Percentiles rank a stretch among this genome's conserved stretches.
These are phyloP conservation scores for Colletotrichum sp. DNA, from an alignment of 2,329 filamentous ascomycete genomes.

Conservation along the genomic window DNA sequence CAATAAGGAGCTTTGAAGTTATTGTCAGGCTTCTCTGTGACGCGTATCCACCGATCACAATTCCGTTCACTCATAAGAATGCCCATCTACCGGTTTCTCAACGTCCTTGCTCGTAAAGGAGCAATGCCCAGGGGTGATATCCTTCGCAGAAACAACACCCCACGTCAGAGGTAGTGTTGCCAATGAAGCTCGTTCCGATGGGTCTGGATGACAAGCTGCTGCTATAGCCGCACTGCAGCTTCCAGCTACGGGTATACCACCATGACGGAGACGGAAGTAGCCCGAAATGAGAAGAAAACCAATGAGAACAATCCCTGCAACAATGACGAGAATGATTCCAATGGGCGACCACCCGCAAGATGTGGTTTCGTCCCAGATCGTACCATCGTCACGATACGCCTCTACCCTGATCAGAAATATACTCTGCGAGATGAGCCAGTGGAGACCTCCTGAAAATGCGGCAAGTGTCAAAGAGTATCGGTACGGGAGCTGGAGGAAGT, in stretches of 20 bases:
- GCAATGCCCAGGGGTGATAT: fast-evolving
- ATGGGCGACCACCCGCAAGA: fast-evolving
- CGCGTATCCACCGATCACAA: too few relatives aligned
- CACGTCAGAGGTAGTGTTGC: fast-evolving
- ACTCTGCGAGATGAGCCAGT: not conserved
- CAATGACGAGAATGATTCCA: fast-evolving
- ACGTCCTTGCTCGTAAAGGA: fast-evolving
- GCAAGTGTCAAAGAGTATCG: not conserved
- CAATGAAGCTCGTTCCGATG: fast-evolving
- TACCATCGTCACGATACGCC: fast-evolving
- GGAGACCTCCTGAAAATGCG: fast-evolving
- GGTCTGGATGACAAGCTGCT: not conserved
- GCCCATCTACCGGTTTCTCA: not conserved
- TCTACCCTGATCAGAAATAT: not conserved
- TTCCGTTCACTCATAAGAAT: too few relatives aligned
- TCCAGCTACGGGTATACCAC: not conserved
- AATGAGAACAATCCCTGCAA: fast-evolving
- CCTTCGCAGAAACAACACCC: not conserved
- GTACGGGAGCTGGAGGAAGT: not conserved
- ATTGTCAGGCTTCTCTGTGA: too few relatives aligned
- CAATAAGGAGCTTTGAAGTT: too few relatives aligned
- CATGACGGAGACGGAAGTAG: fast-evolving
- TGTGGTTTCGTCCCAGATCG: fast-evolving
- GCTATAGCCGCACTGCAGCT: not conserved
- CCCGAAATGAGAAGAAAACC: fast-evolving